Conservation (phyloP, 345 rosid genomes). For the Hirschfeldia incana region DNA sequence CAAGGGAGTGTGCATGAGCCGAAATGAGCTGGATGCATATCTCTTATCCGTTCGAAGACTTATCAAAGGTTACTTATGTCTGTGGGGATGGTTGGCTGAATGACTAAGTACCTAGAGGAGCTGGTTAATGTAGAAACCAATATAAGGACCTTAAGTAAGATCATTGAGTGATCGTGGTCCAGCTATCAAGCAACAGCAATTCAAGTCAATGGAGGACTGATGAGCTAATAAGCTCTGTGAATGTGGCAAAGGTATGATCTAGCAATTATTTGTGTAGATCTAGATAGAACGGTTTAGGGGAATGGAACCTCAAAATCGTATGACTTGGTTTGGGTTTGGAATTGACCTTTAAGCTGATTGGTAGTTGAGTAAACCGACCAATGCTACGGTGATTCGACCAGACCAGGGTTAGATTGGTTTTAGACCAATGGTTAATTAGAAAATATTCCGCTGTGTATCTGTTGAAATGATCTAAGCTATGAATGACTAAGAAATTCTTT, state of each 20-base stretch:
- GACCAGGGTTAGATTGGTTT: neutral
- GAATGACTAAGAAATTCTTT: neutral
- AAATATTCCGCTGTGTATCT: neutral
- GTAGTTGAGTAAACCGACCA: neutral
- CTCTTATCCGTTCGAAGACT: neutral
- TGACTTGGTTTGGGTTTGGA: neutral
- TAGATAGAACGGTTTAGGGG: neutral
- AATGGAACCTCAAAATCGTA: neutral
- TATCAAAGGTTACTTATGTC: neutral
- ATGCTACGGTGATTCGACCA: neutral
- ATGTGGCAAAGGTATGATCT: neutral
- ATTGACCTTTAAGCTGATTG: neutral
- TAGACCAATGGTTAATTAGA: neutral
- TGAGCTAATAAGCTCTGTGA: neutral
- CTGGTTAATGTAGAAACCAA: neutral
- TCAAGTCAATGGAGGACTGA: neutral
- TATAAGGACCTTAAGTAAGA: neutral
- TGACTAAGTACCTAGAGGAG: neutral
- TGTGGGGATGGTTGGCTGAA: neutral
- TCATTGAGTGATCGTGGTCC: no score
- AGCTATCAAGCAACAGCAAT: no score
- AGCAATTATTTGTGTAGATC: neutral
- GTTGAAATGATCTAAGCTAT: neutral
- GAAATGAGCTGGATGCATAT: neutral
- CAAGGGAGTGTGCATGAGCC: neutral